Evolutionary conservation across 345 rosid genomes (phyloP).

Genomic region (Lenwebbia sp.): DNA sequence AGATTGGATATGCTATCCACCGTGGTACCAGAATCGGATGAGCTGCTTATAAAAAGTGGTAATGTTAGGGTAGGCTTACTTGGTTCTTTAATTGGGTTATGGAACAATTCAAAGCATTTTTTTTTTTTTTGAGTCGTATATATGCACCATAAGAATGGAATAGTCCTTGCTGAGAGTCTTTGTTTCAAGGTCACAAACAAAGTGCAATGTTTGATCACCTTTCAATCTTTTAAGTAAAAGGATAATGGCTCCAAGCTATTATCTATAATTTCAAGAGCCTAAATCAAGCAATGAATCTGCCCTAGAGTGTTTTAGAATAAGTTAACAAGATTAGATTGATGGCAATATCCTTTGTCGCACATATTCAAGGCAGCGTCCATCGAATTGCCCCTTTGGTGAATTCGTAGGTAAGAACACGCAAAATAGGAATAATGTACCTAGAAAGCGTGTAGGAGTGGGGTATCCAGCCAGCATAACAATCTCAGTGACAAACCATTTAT

Average conservation of each 20-base stretch:
- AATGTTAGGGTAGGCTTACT: neutral
- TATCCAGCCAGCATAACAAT: neutral
- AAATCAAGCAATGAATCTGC: neutral
- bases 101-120: neutral
- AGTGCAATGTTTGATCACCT: neutral
- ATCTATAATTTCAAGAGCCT: neutral
- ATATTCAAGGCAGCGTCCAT: neutral
- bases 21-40: neutral
- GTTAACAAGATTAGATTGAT: neutral
- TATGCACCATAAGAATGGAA: neutral
- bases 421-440: neutral
- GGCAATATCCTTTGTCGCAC: neutral
- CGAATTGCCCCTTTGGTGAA: neutral
- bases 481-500: neutral
- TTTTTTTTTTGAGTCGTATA: neutral
- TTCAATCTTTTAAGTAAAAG: neutral
- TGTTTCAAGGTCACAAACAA: neutral
- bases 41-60: neutral
- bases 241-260: neutral
- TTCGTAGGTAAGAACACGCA: neutral
- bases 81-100: neutral
- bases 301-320: neutral
- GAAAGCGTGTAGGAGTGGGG: neutral
- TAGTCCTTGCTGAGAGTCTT: neutral
- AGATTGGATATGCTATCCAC: neutral